These are phyloP conservation scores for Wickerhamiella musiphila DNA, from an alignment of 805 yeast species.

Conservation along the genomic window DNA sequence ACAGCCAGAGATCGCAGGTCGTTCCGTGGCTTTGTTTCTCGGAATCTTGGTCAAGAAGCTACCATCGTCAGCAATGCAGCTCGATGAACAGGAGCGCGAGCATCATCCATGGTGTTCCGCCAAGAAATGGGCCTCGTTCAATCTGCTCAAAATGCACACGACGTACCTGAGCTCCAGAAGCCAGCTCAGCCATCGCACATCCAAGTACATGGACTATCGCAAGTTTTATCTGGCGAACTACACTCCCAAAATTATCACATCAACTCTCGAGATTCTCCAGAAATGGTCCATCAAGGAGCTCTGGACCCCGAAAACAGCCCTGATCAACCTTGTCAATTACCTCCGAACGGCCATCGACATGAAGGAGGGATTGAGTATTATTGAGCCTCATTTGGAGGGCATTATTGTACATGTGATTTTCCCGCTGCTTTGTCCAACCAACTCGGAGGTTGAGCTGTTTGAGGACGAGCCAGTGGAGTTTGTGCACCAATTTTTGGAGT, in stretches of 20 bases:
- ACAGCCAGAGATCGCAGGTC: constrained; percentile 30
- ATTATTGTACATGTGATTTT: constrained; percentile 55
- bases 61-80: constrained; percentile 34
- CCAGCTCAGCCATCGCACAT: constrained; percentile 22
- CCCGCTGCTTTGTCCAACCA: constrained; percentile 58
- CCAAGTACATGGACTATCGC: constrained; percentile 41
- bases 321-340: constrained; percentile 50
- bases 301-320: constrained; percentile 54
- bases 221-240: constrained; percentile 36
- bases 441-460: constrained; percentile 51
- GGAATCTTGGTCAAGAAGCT: constrained; percentile 40
- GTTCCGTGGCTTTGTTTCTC: constrained; percentile 70
- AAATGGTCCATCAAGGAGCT: constrained; percentile 47
- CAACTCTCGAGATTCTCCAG: constrained; percentile 49
- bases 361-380: constrained; percentile 42
- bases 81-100: constrained; percentile 34
- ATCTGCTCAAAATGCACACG: constrained; percentile 49
- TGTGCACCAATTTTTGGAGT: constrained; percentile 54
- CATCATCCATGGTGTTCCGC: constrained; percentile 50
- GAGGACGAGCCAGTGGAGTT: constrained; percentile 83
- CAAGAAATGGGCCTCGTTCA: constrained; percentile 81
- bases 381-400: constrained; percentile 48
- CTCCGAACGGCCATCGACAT: constrained; percentile 42
- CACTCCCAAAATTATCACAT: constrained; percentile 54
- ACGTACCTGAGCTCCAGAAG: constrained; percentile 34